These are phyloP conservation scores for Zygnema cylindricum DNA, from an alignment of 139 green algal genomes.

Conservation along the genomic window DNA sequence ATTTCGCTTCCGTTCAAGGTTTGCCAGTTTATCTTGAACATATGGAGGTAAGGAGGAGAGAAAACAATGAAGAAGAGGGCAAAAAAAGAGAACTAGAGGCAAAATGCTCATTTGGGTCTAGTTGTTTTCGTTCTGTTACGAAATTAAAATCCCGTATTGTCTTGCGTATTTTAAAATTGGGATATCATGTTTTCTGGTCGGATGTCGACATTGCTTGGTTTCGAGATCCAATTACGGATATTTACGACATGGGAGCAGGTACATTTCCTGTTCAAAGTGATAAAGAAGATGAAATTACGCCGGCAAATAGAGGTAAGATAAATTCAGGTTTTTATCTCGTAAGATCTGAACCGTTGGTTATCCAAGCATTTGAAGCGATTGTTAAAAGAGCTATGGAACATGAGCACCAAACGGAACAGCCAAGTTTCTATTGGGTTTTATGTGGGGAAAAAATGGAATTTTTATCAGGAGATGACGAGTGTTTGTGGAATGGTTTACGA, in stretches of 20 bases:
- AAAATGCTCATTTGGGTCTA: conserved; percentile 38
- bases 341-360: conserved; percentile 16
- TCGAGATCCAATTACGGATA: conserved; percentile 22
- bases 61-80: neutral
- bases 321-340: conserved; percentile 59
- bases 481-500: conserved; percentile 37
- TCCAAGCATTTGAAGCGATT: conserved; percentile 48
- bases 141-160: conserved; percentile 49
- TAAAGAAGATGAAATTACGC: conserved; percentile 23
- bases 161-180: conserved; percentile 30
- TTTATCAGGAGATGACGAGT: conserved; percentile 26
- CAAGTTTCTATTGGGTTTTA: conserved; percentile 49
- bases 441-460: conserved; percentile 47
- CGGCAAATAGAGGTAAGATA: conserved; percentile 33
- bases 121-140: conserved; percentile 54
- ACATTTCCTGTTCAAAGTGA: conserved; percentile 56
- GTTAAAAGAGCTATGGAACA: no score
- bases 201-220: conserved; percentile 55
- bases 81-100: conserved; percentile 1
- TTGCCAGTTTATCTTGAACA: conserved; percentile 48
- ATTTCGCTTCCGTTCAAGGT: conserved; percentile 47
- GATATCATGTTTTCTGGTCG: conserved; percentile 42
- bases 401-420: no score
- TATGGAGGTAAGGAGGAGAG: no score
- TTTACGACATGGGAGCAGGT: conserved; percentile 22